These are phyloP conservation scores for Datisca glomerata DNA, from an alignment of 306 rosid species.

Conservation along the genomic window DNA sequence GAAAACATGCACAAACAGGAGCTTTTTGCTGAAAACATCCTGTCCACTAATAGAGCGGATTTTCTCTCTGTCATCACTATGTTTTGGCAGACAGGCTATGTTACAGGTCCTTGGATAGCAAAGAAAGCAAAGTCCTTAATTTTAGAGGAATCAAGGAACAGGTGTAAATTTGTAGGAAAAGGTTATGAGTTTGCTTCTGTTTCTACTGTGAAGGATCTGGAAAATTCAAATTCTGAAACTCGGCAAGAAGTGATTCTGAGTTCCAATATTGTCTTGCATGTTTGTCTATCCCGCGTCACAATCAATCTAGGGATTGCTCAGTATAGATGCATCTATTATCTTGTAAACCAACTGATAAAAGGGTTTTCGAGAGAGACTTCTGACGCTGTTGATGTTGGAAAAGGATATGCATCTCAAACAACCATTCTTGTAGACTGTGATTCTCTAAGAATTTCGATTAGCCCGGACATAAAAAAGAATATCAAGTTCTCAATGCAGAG, in stretches of 20 bases:
- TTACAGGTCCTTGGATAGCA: conserved; percentile 91
- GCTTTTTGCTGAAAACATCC: conserved; percentile 38
- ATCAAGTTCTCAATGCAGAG: conserved; percentile 49
- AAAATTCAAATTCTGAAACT: conserved; percentile 59
- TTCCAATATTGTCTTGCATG: conserved; percentile 48
- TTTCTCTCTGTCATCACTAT: conserved; percentile 41
- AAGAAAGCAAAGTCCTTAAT: conserved; percentile 69
- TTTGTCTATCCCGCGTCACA: conserved; percentile 31
- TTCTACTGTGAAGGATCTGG: conserved; percentile 54
- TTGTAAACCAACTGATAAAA: conserved; percentile 45
- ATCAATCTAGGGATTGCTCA: conserved; percentile 38
- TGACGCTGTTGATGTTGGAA: conserved; percentile 27
- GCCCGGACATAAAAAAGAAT: conserved; percentile 39
- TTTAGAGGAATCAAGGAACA: conserved; percentile 49
- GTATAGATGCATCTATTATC: conserved; percentile 33
- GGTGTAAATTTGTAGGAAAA: conserved; percentile 38
- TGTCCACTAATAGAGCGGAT: conserved; percentile 39
- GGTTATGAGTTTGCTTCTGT: conserved; percentile 70
- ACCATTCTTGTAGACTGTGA: conserved; percentile 52
- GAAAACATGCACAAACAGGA: conserved; percentile 23
- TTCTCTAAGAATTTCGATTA: conserved; percentile 45
- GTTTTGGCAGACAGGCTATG: conserved; percentile 70
- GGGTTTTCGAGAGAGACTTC: conserved; percentile 28
- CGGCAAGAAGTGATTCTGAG: conserved; percentile 77
- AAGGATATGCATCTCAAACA: conserved; percentile 43